Base-by-base conservation (phyloP, 129 eudicot species). In the Ambrosia artemisiifolia region DNA sequence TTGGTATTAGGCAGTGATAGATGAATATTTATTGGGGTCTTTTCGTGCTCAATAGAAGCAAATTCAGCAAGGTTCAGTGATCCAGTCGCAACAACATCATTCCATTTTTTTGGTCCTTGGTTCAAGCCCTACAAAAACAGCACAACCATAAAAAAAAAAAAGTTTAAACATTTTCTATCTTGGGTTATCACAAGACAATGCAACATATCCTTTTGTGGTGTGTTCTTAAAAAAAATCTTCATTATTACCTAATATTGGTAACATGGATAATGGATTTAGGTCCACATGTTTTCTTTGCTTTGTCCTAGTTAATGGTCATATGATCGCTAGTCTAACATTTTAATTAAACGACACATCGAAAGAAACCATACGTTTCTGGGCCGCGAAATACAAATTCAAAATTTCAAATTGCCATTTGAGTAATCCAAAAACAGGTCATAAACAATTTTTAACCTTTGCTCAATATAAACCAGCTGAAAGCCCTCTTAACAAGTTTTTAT, bases 41-140 rank as follows among this genome's bases (percentile, higher is more conserved):
- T 77, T 63, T 79, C 79, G 40, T 76, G 83, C 38, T 83, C 91
- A 49, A 72, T 7, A 20, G 79, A 81, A 56, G 70, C 81, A 48
- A 83, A 87, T 46, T 83, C 89, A 40, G 95, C 84, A 72, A 90
- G 86, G 76, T 90, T 87, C 81, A 85, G 69, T 0, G 83, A 68
- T 40, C 87, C 89, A 20, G 86, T 75, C 63, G 83, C 91, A 42
- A 86, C 17, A 18, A 59, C 33, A 72, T 70, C 80, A 61, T 54
- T 67, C 44, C 65, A 63, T 74, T 71, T 74, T 53, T 81, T 87
- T 55, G 74, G 69, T 65, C 77, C 81, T 67, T 72, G 72, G 44
- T 78, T 81, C 63, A 48, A 76, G 11, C 81, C 88, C 96, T 84
- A 48, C 28, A 75, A 20, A 14, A 55, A 24, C 17, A 64, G 7